These are phyloP conservation scores for Penicillium crustosum DNA, from an alignment of 2,329 filamentous ascomycete species.

Conservation along the genomic window DNA sequence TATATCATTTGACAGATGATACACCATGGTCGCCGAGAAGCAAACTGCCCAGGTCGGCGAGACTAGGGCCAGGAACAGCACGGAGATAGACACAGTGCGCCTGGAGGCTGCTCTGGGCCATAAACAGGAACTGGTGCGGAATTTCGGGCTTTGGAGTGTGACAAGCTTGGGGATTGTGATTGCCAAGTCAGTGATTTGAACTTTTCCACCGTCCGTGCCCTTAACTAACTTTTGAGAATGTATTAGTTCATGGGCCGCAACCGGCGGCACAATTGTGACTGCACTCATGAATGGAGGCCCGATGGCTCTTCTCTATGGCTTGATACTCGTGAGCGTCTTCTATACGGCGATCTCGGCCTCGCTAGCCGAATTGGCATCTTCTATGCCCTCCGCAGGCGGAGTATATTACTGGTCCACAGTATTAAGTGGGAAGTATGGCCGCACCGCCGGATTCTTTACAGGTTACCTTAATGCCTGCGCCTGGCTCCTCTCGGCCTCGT, in stretches of 20 bases:
- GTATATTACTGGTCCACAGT: constrained; percentile 62
- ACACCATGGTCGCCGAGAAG: background rate
- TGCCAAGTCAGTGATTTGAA: constrained; percentile 31
- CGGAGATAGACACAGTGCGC: constrained; percentile 23
- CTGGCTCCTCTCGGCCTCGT: constrained; percentile 33
- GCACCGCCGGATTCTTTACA: constrained; percentile 43
- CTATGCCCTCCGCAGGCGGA: constrained; percentile 54
- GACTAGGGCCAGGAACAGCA: background rate
- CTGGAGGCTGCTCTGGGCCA: constrained; percentile 47
- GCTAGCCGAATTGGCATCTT: constrained; percentile 57
- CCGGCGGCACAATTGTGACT: constrained; percentile 56
- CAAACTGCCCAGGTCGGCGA: background rate
- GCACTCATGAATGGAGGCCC: constrained; percentile 60
- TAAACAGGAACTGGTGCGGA: constrained; percentile 57
- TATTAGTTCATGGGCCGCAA: constrained; percentile 59
- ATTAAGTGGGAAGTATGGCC: constrained; percentile 49
- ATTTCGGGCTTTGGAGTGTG: constrained; percentile 57
- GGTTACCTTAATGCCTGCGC: constrained; percentile 37
- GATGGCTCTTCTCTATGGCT: constrained; percentile 60
- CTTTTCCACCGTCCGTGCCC: background rate
- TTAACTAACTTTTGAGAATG: background rate
- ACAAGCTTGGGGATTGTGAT: constrained; percentile 59
- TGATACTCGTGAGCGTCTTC: constrained; percentile 47
- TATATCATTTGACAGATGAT: background rate
- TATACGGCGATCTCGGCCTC: constrained; percentile 57